Evolutionary conservation across 331 rosid species (phyloP), one percentile per base, ranked within the genome.

Genomic region (Saraca asoca): DNA sequence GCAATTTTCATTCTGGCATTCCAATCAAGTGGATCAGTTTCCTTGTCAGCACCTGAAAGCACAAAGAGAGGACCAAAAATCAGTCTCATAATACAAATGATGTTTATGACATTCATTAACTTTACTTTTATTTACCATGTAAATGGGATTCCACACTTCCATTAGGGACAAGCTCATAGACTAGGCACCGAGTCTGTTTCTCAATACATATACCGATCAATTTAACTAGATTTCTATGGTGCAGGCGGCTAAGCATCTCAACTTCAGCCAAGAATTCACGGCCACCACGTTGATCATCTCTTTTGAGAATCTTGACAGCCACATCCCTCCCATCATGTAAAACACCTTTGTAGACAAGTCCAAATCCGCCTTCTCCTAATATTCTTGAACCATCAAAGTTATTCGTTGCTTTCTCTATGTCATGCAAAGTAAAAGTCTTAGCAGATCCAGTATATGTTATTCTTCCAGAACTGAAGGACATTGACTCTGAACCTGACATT

Each of bases 281-380:
- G 61, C 85, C 85, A 62, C 98, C 97, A 13, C 75, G 97, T 16
- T 72, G 95, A 84, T 86, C 86, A 35, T 86, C 85, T 78, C 96
- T 79, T 77, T 94, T 94, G 55, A 94, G 96, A 71, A 90, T 76
- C 81, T 94, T 94, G 75, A 94, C 97, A 8, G 98, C 98, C 59
- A 86, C 91, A 56, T 87, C 74, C 80, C 87, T 88, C 76, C 97
- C 95, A 80, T 94, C 95, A 51, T 83, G 82, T 7, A 94, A 76
- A 77, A 78, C 33, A 19, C 92, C 97, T 50, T 80, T 81, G 72
- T 83, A 94, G 59, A 94, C 98, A 67, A 90, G 79, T 53, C 98
- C 98, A 73, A 94, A 94, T 8, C 98, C 98, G 11, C 98, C 98
- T 88, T 94, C 98, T 69, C 98, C 97, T 69, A 94, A 76, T 88